Evolutionary conservation across 2,329 filamentous ascomycete genomes (phyloP).

Genomic region (Kalmusia sp.): DNA sequence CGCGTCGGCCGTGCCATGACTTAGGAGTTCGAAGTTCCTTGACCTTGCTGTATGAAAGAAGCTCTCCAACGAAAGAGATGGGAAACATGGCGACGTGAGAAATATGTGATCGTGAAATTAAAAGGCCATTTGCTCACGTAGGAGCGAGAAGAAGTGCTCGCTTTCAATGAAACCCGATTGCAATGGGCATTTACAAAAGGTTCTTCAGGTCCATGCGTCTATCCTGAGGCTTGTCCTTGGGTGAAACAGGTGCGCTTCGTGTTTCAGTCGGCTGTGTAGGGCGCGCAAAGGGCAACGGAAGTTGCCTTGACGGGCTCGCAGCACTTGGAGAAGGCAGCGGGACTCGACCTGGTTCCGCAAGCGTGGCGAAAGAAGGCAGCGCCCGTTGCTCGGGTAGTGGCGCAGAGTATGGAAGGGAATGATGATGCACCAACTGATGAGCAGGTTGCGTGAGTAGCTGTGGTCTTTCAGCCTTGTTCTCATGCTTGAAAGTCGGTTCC

Average conservation of each 20-base stretch:
- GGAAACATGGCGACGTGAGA: neutral
- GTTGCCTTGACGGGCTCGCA: constrained; percentile 40
- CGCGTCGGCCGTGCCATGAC: constrained; percentile 12
- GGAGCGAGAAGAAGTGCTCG: neutral
- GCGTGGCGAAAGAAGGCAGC: constrained; percentile 41
- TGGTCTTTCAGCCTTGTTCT: constrained; percentile 32
- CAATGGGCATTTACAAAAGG: constrained; percentile 34
- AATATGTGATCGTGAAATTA: neutral
- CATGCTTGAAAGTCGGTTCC: constrained; percentile 29
- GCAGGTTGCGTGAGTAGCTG: constrained; percentile 42
- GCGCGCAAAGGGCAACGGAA: constrained; percentile 38
- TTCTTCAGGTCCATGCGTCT: constrained; percentile 41
- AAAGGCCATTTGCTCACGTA: neutral
- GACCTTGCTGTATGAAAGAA: constrained; percentile 1
- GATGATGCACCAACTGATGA: constrained; percentile 39
- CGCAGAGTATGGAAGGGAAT: constrained; percentile 37
- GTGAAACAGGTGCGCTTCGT: constrained; percentile 42
- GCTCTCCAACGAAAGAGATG: neutral
- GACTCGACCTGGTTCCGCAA: constrained; percentile 39
- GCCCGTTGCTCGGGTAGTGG: constrained; percentile 33
- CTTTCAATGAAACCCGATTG: too few species aligned
- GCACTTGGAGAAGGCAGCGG: constrained; percentile 29
- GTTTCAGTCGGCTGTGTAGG: constrained; percentile 26
- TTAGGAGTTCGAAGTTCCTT: neutral
- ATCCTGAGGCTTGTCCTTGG: constrained; percentile 33